Evolutionary conservation across 2,329 filamentous ascomycete genomes (phyloP).

Genomic region (Elsinoe australis): DNA sequence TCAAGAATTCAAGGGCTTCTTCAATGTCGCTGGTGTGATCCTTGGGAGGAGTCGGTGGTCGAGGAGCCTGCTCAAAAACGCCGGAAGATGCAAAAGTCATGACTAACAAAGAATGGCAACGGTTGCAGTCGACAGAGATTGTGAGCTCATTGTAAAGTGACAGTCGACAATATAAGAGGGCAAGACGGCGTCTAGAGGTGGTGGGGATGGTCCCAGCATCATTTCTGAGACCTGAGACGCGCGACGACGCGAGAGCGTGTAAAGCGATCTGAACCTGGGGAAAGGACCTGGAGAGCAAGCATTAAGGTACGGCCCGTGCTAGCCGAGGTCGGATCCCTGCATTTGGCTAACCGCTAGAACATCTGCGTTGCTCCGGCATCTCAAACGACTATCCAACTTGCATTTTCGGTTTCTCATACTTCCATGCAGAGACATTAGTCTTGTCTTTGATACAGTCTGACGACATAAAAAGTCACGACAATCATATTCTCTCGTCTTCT

Average conservation of each 20-base stretch:
- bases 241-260: constrained; percentile 6
- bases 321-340: too few species aligned
- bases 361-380: too few species aligned
- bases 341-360: too few species aligned
- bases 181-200: constrained; percentile 11
- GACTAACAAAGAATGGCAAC: neutral
- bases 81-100: constrained; percentile 33
- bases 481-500: too few species aligned
- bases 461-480: too few species aligned
- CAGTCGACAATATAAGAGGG: too few species aligned
- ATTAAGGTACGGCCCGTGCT: too few species aligned
- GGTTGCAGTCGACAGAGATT: neutral
- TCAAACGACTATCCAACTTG: too few species aligned
- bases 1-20: constrained; percentile 38
- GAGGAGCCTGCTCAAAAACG: constrained; percentile 41
- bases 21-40: constrained; percentile 34
- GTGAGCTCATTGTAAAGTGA: neutral
- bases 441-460: too few species aligned
- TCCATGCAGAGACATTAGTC: too few species aligned
- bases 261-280: neutral
- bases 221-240: constrained; percentile 7
- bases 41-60: constrained; percentile 51
- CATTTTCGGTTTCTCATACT: too few species aligned
- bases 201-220: constrained; percentile 18
- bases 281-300: neutral